Evolutionary conservation across 192 early-diverging fungal genomes (phyloP).

Genomic region (Backusella sp.): DNA sequence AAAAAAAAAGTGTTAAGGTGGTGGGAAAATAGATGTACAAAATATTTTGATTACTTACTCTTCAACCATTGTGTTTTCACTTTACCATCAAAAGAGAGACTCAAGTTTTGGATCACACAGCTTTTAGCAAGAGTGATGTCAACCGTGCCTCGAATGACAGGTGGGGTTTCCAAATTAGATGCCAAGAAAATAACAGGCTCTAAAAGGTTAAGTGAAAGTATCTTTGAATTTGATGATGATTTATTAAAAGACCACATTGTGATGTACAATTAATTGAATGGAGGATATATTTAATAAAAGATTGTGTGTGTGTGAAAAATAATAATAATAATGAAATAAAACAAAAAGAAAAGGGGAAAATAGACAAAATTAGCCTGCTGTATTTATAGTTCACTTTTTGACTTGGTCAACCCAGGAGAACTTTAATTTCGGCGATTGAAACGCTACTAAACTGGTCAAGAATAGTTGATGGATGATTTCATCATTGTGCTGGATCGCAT

Average conservation of each 20-base stretch:
- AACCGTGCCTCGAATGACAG: conserved; percentile 12
- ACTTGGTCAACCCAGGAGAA: neutral
- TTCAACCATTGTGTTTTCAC: conserved; percentile 6
- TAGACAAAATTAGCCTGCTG: neutral
- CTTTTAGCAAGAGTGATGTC: neutral
- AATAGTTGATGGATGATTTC: neutral
- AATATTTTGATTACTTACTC: neutral
- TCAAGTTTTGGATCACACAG: neutral
- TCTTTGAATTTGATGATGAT: neutral
- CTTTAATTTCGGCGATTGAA: neutral
- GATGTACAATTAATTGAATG: neutral
- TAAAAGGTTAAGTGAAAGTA: neutral
- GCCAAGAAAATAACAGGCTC: conserved; percentile 17
- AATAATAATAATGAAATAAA: neutral
- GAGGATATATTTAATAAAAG: neutral
- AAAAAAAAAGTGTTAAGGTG: neutral
- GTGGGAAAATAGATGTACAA: neutral
- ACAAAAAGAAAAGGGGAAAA: neutral
- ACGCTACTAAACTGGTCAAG: neutral
- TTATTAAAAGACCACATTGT: conserved; percentile 4
- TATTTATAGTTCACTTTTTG: neutral
- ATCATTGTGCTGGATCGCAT: neutral
- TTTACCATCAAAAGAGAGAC: neutral
- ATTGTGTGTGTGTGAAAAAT: neutral
- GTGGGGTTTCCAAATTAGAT: neutral